Base-by-base conservation (phyloP, 139 green algal species). In the Chara braunii region DNA sequence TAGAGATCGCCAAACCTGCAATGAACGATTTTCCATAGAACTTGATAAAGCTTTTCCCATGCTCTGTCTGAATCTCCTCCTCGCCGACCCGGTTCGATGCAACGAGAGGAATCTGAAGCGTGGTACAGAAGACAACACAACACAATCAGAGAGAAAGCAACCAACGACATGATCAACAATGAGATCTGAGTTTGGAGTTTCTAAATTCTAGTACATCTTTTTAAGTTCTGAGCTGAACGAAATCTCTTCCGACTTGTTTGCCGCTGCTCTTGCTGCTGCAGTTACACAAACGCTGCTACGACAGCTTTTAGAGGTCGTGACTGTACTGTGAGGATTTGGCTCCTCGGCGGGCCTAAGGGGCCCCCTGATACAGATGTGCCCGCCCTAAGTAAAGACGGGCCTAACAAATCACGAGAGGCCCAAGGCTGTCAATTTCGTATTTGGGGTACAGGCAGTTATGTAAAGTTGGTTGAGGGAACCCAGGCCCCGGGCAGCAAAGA, bases 21-120 rank as follows among this genome's bases (percentile, higher is more conserved):
- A 93, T 85, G 76, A 94, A 94, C 48, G 61, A 82, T 54, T 74
- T 83, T n/a, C 86, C 86, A 40, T 94, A 93, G 36, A 86, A 93
- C 1, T 75, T 86, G 45, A 92, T 88, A 14, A 64, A 33, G 55
- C 14, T 56, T 43, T 51, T 72, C 2, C 60, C 37, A 18, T 72
- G 30, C 53, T 71, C 54, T 1, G 60, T 69, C 43, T 59, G 58
- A 28, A 79, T 77, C 1, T 37, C 40, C 70, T 92, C 87, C 0
- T 3, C 70, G 40, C 85, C 86, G 1, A 93, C 72, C 11, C 86
- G 78, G 72, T 93, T 93, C 60, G 69, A 80, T 4, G 73, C 85
- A 0, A 92, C 70, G 0, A 92, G 28, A 0, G 85, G 85, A 1
- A 89, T 52, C 82, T 87, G 74, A n/a, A n/a, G n/a, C n/a, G n/a